phyloP scores from a whole-genome alignment of 257 asterid genomes.

The Rauvolfia tetraphylla region DNA sequence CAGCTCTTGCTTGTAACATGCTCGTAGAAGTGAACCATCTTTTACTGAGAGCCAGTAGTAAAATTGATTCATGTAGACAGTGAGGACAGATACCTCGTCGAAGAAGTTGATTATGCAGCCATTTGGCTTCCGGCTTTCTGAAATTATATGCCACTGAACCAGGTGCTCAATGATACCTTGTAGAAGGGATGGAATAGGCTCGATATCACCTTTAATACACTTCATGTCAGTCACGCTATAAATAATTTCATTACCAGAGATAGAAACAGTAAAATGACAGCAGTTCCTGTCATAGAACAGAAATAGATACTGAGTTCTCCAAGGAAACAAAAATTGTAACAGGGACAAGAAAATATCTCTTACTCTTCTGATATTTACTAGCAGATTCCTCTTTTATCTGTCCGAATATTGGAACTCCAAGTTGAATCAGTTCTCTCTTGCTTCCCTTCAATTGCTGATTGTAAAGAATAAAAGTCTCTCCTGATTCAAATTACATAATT shows the following conservation, averaged over 20 bases:
- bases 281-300: not conserved
- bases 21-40: not conserved
- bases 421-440: slow-evolving; percentile 95
- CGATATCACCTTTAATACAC: slow-evolving; percentile 49
- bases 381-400: slow-evolving; percentile 55
- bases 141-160: slow-evolving; percentile 83
- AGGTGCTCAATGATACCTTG: slow-evolving; percentile 70
- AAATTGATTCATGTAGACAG: not conserved
- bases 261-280: too few relatives aligned
- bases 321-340: not conserved
- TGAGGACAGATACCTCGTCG: slow-evolving; percentile 57
- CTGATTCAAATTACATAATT: slow-evolving; percentile 36
- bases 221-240: not conserved
- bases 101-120: slow-evolving; percentile 94
- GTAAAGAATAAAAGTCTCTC: slow-evolving; percentile 85
- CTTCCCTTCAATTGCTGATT: slow-evolving; percentile 85
- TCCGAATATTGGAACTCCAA: slow-evolving; percentile 88
- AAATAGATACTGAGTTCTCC: not conserved
- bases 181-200: slow-evolving; percentile 87
- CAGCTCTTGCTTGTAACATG: not conserved
- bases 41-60: not conserved
- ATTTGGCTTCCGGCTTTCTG: slow-evolving; percentile 75
- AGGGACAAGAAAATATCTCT: slow-evolving; percentile 4
- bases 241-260: not conserved
- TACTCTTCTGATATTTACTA: slow-evolving; percentile 52